Evolutionary conservation across 1,139 yeast genomes (phyloP), one percentile per base, ranked within the genome.

Genomic region (Yamadazyma atmosphaerica): DNA sequence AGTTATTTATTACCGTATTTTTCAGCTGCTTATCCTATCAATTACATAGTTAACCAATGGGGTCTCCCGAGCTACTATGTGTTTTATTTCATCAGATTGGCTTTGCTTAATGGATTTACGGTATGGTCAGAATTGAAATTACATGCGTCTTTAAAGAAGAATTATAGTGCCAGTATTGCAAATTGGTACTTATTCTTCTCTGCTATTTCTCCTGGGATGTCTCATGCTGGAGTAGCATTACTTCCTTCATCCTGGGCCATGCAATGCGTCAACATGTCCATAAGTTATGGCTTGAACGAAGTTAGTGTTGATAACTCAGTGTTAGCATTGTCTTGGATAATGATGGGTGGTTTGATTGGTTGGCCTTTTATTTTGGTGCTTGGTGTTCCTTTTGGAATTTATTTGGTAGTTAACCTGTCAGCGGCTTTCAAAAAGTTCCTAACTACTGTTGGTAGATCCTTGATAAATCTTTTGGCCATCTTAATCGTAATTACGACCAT

Each of bases 211-310:
- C 68, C 94, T 0, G 95, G 95, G 1, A 77, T 86, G 83, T 73
- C 83, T 11, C 96, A 88, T 60, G 95, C 96, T 0, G 78, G 95
- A 4, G 85, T 87, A 1, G 85, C 94, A 6, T 72, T 87, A 34
- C 66, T 92, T 31, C 98, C 98, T 1, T 86, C 95, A n/a, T 71
- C 90, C 0, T 78, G 86, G 53, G 94, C 94, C 6, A 82, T 90
- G 86, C 77, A 79, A 47, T 69, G 83, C 40, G 67, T 74, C 24
- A 72, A 83, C 7, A 57, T 85, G 38, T 83, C 87, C 0, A 61
- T 77, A 13, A 63, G 78, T 3, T 54, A 60, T 33, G 60, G 77
- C 4, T 48, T 71, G 10, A 43, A 50, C 6, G 57, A 60, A 3
- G 54, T 37, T 16, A 23, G 31, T 9, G 33, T 46, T 1, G 26